Evolutionary conservation across 2,329 filamentous ascomycete genomes (phyloP).

Genomic region (Sporothrix schenckii): DNA sequence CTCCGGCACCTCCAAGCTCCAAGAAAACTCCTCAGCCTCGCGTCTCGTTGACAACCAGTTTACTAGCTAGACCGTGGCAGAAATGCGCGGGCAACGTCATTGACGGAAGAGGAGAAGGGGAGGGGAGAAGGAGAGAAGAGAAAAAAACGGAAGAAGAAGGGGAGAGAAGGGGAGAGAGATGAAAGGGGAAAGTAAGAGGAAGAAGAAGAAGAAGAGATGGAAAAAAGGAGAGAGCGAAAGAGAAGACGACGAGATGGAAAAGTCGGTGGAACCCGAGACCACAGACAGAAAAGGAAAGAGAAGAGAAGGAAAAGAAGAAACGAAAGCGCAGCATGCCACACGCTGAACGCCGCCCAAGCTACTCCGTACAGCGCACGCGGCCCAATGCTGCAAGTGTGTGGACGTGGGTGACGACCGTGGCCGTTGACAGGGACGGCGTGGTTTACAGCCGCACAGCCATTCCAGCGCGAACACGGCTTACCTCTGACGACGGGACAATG

Average conservation of each 20-base stretch:
- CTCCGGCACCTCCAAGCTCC: neutral
- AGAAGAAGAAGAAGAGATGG: neutral
- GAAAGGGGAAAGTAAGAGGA: neutral
- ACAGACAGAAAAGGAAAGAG: slow-evolving; percentile 1
- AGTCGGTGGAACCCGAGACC: slow-evolving; percentile 4
- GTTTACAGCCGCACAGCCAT: neutral
- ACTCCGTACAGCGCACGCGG: slow-evolving; percentile 13
- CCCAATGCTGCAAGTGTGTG: slow-evolving; percentile 15
- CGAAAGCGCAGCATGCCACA: slow-evolving; percentile 4
- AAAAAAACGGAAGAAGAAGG: neutral
- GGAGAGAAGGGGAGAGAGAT: neutral
- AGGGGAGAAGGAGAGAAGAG: neutral
- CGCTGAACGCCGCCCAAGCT: neutral
- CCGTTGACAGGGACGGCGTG: neutral
- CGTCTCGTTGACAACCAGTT: neutral
- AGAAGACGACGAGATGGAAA: slow-evolving; percentile 6
- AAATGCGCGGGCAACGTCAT: neutral
- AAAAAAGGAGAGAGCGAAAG: neutral
- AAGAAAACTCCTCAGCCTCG: slow-evolving; percentile 2
- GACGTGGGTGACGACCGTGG: neutral
- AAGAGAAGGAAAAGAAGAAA: neutral
- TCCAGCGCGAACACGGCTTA: neutral
- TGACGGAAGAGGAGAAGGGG: neutral
- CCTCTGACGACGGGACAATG: neutral
- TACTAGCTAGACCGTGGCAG: neutral